Percentiles rank a stretch among this genome's conserved stretches.
These are phyloP conservation scores for Chondrostereum purpureum DNA, from an alignment of 1,284 basidiomycete species.

Conservation along the genomic window DNA sequence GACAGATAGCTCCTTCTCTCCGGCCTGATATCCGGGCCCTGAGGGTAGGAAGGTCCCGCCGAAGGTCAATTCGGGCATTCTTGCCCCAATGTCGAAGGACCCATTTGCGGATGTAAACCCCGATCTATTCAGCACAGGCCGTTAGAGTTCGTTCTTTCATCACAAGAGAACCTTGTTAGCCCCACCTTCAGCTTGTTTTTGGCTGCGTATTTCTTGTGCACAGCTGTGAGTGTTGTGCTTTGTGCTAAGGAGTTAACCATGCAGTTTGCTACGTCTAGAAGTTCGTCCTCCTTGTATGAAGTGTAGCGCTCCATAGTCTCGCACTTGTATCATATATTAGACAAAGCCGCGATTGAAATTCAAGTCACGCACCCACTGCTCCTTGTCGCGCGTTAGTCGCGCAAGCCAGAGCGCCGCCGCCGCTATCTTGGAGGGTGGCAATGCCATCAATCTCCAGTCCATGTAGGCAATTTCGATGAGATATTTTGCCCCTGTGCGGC, in stretches of 20 bases:
- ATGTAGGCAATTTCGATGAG: conserved; percentile 80
- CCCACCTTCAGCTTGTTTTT: conserved; percentile 84
- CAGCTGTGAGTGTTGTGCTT: conserved; percentile 30
- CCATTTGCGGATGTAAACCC: background rate
- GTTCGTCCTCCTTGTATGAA: conserved; percentile 74
- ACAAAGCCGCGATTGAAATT: no score
- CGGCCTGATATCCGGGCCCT: no score
- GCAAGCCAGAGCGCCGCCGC: conserved; percentile 83
- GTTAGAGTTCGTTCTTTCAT: no score
- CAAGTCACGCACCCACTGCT: conserved; percentile 66
- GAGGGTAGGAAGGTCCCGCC: background rate
- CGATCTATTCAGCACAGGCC: no score
- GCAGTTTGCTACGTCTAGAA: conserved; percentile 79
- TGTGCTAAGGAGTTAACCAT: conserved; percentile 86
- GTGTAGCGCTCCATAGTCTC: conserved; percentile 80
- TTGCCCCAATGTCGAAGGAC: background rate
- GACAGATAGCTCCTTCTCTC: no score
- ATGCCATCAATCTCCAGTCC: conserved; percentile 70
- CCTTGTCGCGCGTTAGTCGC: conserved; percentile 67
- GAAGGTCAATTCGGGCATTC: background rate
- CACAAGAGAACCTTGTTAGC: no score
- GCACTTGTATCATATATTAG: conserved; percentile 23
- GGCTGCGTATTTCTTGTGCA: conserved; percentile 68
- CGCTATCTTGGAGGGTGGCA: conserved; percentile 76
- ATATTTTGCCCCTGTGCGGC: conserved; percentile 83